phyloP scores from a whole-genome alignment of 2,329 filamentous ascomycete genomes.

The Cercospora sojina region DNA sequence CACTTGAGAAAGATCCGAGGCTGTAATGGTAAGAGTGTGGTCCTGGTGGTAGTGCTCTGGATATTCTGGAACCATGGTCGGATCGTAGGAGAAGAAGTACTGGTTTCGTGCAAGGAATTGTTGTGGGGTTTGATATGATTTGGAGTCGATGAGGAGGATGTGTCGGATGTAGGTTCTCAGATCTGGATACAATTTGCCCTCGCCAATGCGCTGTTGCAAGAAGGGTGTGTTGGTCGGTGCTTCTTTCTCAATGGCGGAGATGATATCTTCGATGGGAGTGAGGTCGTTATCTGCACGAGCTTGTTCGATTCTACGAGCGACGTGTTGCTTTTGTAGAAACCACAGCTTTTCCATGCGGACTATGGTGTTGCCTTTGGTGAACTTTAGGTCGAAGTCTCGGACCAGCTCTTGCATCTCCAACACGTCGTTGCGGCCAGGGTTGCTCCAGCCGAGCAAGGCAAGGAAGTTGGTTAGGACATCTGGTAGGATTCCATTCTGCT shows the following conservation, averaged over 20 bases:
- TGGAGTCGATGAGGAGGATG: constrained; percentile 55
- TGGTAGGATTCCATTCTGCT: constrained; percentile 59
- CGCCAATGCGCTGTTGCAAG: not conserved
- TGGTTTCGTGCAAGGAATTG: constrained; percentile 58
- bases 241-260: constrained; percentile 31
- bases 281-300: constrained; percentile 44
- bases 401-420: constrained; percentile 71
- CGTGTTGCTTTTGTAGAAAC: constrained; percentile 73
- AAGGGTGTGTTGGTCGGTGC: constrained; percentile 26
- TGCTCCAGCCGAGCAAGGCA: constrained; percentile 80
- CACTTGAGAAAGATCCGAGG: not conserved
- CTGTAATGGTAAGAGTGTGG: not conserved
- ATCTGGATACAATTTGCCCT: not conserved
- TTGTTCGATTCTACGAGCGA: constrained; percentile 48
- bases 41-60: constrained; percentile 14
- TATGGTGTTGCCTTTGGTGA: constrained; percentile 86
- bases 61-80: constrained; percentile 16
- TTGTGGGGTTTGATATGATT: constrained; percentile 57
- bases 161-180: constrained; percentile 51
- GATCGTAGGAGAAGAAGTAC: constrained; percentile 54
- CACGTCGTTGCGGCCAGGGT: constrained; percentile 65
- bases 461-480: constrained; percentile 76
- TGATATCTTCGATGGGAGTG: constrained; percentile 38
- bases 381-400: constrained; percentile 75
- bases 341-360: constrained; percentile 78